These are phyloP conservation scores for Naumovozyma castellii DNA, from an alignment of 805 yeast species.

Conservation along the genomic window DNA sequence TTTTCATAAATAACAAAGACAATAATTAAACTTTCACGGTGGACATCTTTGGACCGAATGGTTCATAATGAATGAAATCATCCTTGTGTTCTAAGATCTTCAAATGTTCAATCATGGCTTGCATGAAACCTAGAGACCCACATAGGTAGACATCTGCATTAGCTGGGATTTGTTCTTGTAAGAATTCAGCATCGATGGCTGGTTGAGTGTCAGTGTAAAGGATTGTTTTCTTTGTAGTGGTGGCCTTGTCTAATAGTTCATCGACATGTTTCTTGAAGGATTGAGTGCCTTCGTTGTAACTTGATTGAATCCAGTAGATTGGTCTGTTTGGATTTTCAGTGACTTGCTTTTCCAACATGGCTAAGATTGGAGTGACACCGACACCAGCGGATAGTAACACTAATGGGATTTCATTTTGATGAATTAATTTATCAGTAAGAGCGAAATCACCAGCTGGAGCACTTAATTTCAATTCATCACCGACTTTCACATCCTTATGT, in stretches of 20 bases:
- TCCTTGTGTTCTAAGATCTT: slow-evolving; percentile 15
- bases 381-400: slow-evolving; percentile 52
- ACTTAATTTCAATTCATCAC: slow-evolving; percentile 40
- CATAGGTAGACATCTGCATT: slow-evolving; percentile 28
- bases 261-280: slow-evolving; percentile 22
- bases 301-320: slow-evolving; percentile 26
- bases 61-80: slow-evolving; percentile 26
- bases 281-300: slow-evolving; percentile 15
- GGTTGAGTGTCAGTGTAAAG: slow-evolving; percentile 18
- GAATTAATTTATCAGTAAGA: slow-evolving; percentile 20
- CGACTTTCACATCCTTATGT: slow-evolving; percentile 39
- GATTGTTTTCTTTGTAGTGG: slow-evolving; percentile 9
- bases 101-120: slow-evolving; percentile 18
- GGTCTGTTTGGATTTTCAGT: slow-evolving; percentile 23
- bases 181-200: slow-evolving; percentile 20
- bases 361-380: slow-evolving; percentile 56
- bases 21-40: slow-evolving; percentile 13
- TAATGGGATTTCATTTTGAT: slow-evolving; percentile 29
- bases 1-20: no score
- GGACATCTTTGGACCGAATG: slow-evolving; percentile 31
- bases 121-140: slow-evolving; percentile 26
- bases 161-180: slow-evolving; percentile 17
- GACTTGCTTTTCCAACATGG: slow-evolving; percentile 37
- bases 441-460: slow-evolving; percentile 53
- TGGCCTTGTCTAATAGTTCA: slow-evolving; percentile 10